Percentiles rank a stretch among this genome's conserved stretches.
Conservation (phyloP, 2,329 filamentous ascomycete genomes). For the Paraphoma sp. region DNA sequence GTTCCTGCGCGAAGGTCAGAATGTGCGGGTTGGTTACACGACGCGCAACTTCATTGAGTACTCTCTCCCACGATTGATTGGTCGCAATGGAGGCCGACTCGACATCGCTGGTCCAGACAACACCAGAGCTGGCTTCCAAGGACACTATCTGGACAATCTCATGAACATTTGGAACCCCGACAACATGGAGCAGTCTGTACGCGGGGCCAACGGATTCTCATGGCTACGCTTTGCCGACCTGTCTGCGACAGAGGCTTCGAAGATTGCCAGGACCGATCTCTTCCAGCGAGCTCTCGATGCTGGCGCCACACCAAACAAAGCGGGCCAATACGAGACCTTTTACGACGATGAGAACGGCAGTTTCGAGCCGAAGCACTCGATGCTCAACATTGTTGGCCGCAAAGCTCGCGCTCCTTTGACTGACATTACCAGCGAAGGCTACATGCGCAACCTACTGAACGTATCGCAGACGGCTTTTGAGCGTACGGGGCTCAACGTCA, state of each 20-base stretch:
- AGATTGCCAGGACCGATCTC: slow-evolving; percentile 71
- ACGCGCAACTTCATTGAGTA: slow-evolving; percentile 87
- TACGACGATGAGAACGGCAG: slow-evolving; percentile 71
- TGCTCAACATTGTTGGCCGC: slow-evolving; percentile 81
- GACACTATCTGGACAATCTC: slow-evolving; percentile 76
- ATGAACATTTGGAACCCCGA: slow-evolving; percentile 92
- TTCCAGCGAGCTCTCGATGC: slow-evolving; percentile 76
- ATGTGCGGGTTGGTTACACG: slow-evolving; percentile 84
- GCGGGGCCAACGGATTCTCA: slow-evolving; percentile 74
- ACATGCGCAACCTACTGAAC: slow-evolving; percentile 78
- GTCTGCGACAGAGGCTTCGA: slow-evolving; percentile 75
- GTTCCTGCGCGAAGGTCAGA: slow-evolving; percentile 86
- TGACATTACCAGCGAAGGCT: slow-evolving; percentile 73
- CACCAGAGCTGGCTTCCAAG: slow-evolving; percentile 76
- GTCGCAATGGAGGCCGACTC: slow-evolving; percentile 78
- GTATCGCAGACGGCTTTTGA: slow-evolving; percentile 72
- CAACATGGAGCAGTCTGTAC: slow-evolving; percentile 71
- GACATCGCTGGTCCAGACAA: slow-evolving; percentile 77
- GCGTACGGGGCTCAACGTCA: slow-evolving; percentile 73
- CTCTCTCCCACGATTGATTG: slow-evolving; percentile 80
- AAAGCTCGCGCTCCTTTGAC: slow-evolving; percentile 71
- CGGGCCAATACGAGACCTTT: slow-evolving; percentile 70
- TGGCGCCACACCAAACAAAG: slow-evolving; percentile 58
- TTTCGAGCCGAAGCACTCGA: slow-evolving; percentile 74
- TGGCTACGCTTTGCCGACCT: slow-evolving; percentile 88